Evolutionary conservation across 106 monocot species (phyloP).

Genomic region (Agapanthus africanus): DNA sequence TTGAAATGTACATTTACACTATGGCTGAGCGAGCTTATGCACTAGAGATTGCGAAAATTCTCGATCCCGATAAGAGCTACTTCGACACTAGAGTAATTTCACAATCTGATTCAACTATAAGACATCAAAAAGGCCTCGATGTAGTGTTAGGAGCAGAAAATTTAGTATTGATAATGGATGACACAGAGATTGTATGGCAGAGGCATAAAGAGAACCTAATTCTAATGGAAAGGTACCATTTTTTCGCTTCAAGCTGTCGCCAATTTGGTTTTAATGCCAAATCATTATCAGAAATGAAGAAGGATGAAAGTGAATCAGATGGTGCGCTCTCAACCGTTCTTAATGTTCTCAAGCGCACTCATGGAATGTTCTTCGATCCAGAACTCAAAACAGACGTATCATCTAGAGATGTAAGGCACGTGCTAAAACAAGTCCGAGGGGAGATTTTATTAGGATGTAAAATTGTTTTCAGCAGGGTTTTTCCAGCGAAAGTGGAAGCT

Average conservation of each 20-base stretch:
- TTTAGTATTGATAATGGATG: slow-evolving; percentile 82
- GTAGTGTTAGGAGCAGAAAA: slow-evolving; percentile 81
- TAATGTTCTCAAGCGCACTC: slow-evolving; percentile 59
- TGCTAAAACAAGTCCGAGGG: slow-evolving; percentile 33
- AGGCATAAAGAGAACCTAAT: slow-evolving; percentile 85
- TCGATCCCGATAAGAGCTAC: slow-evolving; percentile 65
- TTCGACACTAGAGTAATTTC: slow-evolving; percentile 80
- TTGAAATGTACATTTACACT: slow-evolving; percentile 94
- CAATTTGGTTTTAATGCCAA: slow-evolving; percentile 36
- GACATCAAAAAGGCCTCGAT: slow-evolving; percentile 91
- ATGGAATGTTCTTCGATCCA: slow-evolving; percentile 75
- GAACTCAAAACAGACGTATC: slow-evolving; percentile 26
- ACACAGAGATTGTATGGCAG: slow-evolving; percentile 90
- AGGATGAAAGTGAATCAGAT: slow-evolving; percentile 83
- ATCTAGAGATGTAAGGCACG: slow-evolving; percentile 64
- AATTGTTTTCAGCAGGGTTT: slow-evolving; percentile 66
- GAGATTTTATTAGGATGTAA: slow-evolving; percentile 66
- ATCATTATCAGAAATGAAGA: slow-evolving; percentile 55
- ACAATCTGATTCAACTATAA: slow-evolving; percentile 65
- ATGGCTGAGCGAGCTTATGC: slow-evolving; percentile 90
- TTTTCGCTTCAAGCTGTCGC: slow-evolving; percentile 70
- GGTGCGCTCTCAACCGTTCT: slow-evolving; percentile 64
- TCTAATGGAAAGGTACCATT: slow-evolving; percentile 95
- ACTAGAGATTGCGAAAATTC: slow-evolving; percentile 70
- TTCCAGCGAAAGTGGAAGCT: slow-evolving; percentile 25